Base-by-base conservation (phyloP, 768 basidiomycete species). In the Sistotremastrum suecicum region DNA sequence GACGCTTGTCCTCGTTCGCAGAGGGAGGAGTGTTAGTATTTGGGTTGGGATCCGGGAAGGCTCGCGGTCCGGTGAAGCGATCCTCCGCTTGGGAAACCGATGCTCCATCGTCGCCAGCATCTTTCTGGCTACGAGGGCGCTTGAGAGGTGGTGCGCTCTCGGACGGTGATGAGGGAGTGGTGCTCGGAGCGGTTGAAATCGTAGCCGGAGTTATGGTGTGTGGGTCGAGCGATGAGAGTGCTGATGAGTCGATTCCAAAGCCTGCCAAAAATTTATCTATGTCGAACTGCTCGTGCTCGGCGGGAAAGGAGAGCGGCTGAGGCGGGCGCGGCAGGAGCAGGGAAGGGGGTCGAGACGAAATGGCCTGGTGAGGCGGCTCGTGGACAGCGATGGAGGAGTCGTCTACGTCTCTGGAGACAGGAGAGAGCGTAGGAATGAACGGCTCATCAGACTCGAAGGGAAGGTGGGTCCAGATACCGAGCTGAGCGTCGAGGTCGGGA, bases 1-100 rank as follows among this genome's bases (percentile, higher is more conserved):
- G 74, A n/a, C 90, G 80, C 59, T 94, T 94, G 63, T 94, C 90
- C 62, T 94, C 90, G 0, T 80, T 62, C 4, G 80, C 67, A 5
- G 72, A 72, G 2, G 77, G 20, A 0, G 64, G 44, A 5, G 60
- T 60, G 10, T 45, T 28, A 47, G 53, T 51, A 29, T 45, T 39
- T 30, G 48, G 36, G 34, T 54, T 48, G 34, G 50, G 53, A 12
- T 46, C 38, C 33, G 44, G 36, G 28, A 45, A 38, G 42, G 34
- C 29, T 32, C 29, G 31, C 28, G 3, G 33, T 7, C 44, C 5
- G 7, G 38, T 8, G 20, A 20, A 20, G 20, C 20, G 20, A 20
- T 20, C 20, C 7, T 20, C 10, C 4, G 7, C 32, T 12, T 20
- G 34, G 34, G 41, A 35, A 33, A 10, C 8, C 4, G 11, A 32